Evolutionary conservation across 78 protist genomes (phyloP).

Genomic region (Guillardia theta): DNA sequence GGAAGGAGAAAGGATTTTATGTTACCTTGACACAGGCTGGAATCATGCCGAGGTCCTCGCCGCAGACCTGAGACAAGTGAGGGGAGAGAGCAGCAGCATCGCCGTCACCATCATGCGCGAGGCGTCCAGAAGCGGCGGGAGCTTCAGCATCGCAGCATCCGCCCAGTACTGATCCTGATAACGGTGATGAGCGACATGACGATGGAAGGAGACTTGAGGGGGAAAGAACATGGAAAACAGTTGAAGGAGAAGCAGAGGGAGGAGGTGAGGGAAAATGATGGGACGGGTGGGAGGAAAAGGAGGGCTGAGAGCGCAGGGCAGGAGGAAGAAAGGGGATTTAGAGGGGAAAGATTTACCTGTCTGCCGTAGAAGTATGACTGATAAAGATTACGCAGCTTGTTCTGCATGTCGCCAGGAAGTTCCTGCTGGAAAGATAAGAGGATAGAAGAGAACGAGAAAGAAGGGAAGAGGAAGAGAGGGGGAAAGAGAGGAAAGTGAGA

Average conservation of each 20-base stretch:
- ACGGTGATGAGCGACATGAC: no score
- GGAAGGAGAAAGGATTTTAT: background rate
- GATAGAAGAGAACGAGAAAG: no score
- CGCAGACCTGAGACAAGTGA: conserved; percentile 52
- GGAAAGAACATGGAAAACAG: no score
- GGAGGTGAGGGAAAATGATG: no score
- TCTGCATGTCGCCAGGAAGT: background rate
- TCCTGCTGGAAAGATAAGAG: background rate
- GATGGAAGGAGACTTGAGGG: no score
- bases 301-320: no score
- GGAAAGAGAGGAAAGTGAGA: no score
- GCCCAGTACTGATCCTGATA: conserved; percentile 75
- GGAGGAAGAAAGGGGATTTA: no score
- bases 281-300: no score
- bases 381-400: conserved; percentile 43
- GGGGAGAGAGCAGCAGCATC: background rate
- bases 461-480: no score
- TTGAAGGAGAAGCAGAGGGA: no score
- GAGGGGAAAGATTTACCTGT: conserved; percentile 53
- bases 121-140: conserved; percentile 55
- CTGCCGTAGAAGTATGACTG: background rate
- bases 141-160: conserved; percentile 58
- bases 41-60: conserved; percentile 84
- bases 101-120: conserved; percentile 54
- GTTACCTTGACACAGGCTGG: conserved; percentile 59